Evolutionary conservation across 73 alveolate species (phyloP), one percentile per base, ranked within the genome.

Genomic region (Stentor roeselii): DNA sequence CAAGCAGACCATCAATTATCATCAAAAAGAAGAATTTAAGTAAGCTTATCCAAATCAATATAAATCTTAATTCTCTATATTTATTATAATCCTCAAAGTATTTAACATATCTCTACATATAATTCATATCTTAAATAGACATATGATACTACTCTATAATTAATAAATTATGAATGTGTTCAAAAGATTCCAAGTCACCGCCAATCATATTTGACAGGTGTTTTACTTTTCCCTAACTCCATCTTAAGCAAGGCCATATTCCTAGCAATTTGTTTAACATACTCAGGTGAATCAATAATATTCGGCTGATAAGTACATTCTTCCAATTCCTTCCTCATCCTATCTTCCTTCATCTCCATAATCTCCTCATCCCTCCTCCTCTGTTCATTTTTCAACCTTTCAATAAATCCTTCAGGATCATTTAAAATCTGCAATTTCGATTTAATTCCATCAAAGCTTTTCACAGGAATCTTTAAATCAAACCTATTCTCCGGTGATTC

Each of bases 221-320:
- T n/a, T n/a, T n/a, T n/a, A n/a, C n/a, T n/a, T 31, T n/a, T 31
- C 15, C 35, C 80, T 30, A 21, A 11, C 34, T 67, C 80, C 34
- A 67, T 38, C 39, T 76, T 76, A 40, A 76, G 76, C 60, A 76
- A 36, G 3, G 84, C 84, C 84, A 76, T 76, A 41, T 76, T 76
- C 37, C 84, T 76, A 27, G 84, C 84, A 39, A 76, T 76, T 76
- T 41, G 60, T 39, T 76, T 76, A 21, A 76, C 84, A 76, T 76
- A 76, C n/a, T 21, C 59, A 27, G 84, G 84, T n/a, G 84, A 78
- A 39, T 76, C 84, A 15, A 39, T 76, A 27, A 35, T 39, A 36
- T 36, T 41, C 39, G 84, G 84, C n/a, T 27, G 38, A 76, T 39
- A 35, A 0, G 84, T 76, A 39, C 84, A 76, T 76, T 76, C 84